These are phyloP conservation scores for Hippophae tibetana DNA, from an alignment of 306 rosid species.

Conservation along the genomic window DNA sequence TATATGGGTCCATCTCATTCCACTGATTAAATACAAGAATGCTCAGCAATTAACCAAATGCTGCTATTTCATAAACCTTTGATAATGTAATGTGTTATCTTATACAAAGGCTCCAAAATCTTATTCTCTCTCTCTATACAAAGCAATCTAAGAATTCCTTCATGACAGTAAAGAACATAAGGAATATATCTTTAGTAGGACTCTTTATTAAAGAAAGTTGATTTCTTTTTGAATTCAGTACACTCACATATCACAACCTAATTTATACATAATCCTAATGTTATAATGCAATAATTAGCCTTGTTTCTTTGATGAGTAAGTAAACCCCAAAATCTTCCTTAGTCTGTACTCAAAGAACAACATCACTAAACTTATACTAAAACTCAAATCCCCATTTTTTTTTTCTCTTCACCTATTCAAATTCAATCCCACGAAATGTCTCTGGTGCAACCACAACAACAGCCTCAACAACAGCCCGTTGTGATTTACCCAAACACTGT, in stretches of 20 bases:
- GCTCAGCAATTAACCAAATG: no score
- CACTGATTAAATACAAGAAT: no score
- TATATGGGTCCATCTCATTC: no score
- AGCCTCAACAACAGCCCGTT: conserved; percentile 30
- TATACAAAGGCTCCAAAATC: conserved; percentile 33
- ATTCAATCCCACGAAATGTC: conserved; percentile 20
- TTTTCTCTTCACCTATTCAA: not conserved
- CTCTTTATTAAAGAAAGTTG: conserved; percentile 57
- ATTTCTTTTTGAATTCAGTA: conserved; percentile 26
- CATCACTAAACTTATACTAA: conserved; percentile 13
- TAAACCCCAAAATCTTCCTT: conserved; percentile 32
- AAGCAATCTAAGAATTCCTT: conserved; percentile 34
- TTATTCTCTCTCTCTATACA: conserved; percentile 44
- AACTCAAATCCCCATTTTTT: conserved; percentile 9
- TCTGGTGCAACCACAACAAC: conserved; percentile 29
- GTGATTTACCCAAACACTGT: conserved; percentile 52
- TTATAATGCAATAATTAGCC: conserved; percentile 14
- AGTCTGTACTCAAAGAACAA: conserved; percentile 54
- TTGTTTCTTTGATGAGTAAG: conserved; percentile 34
- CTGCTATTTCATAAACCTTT: conserved; percentile 18
- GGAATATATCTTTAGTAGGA: conserved; percentile 35
- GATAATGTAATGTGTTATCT: conserved; percentile 12
- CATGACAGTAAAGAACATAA: conserved; percentile 18
- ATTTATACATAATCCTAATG: conserved; percentile 27
- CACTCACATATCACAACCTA: not conserved